Evolutionary conservation across 2,329 filamentous ascomycete species (phyloP), one percentile per base, ranked within the genome.

Genomic region (Penicillium glabrum): DNA sequence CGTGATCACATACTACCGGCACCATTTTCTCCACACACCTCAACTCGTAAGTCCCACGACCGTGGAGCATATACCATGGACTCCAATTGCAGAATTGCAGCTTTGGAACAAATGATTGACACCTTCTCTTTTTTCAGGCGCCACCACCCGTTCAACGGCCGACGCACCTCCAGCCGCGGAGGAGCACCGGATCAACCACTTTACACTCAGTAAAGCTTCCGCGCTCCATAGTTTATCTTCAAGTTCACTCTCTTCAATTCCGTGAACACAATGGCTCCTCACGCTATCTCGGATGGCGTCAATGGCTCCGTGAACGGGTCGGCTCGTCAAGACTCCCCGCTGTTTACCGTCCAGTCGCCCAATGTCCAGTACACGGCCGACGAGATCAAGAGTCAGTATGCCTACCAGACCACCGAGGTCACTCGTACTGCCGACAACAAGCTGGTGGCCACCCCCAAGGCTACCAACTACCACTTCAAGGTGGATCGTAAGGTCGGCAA

Each of bases 11-110:
- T 63, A 74, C 72, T 68, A 83, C 82, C 88, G 89, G 85, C 91
- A 96, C 90, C 82, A 96, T 91, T 93, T 97, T 96, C 89, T 93
- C 92, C 84, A 97, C 96, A 82, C 89, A 96, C 71, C 89, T 97
- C 69, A 95, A 95, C 86, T 96, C 92, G 93, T 96, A 85, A 77
- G 91, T 81, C 24, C 31, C 41, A n/a, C 61, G 13, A 45, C 26
- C 8, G 33, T 8, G 48, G 29, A 43, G 35, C 19, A 4, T n/a
- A 39, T 29, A 19, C 27, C 35, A 23, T 23, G 39, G 27, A 1
- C 26, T 45, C 21, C 43, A 41, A 33, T 49, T 51, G 37, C 44
- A 29, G 3, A 10, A 26, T 19, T 26, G 11, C 23, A 31, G 23
- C 48, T 19, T 13, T 16, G 47, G 26, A 19, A 39, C 35, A n/a